phyloP scores from a whole-genome alignment of 1,284 basidiomycete genomes.

The Ustilago hordei region DNA sequence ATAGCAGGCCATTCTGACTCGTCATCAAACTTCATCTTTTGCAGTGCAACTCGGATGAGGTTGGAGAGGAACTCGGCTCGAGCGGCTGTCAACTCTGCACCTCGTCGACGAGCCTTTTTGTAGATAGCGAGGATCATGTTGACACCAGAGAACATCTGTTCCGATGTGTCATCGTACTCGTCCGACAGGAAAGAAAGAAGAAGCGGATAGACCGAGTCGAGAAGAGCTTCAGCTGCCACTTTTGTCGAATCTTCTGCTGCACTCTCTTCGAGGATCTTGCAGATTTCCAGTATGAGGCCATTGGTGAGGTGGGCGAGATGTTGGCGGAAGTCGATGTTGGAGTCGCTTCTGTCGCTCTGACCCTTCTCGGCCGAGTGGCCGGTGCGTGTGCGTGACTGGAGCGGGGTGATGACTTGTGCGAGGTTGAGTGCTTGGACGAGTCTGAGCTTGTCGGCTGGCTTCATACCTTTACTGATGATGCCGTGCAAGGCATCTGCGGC shows the following conservation, averaged over 20 bases:
- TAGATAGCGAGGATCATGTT: slow-evolving; percentile 60
- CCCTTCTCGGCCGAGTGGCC: slow-evolving; percentile 24
- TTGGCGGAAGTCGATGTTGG: slow-evolving; percentile 84
- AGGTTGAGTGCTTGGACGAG: slow-evolving; percentile 87
- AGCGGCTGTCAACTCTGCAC: slow-evolving; percentile 41
- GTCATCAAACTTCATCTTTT: slow-evolving; percentile 76
- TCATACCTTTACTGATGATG: slow-evolving; percentile 90
- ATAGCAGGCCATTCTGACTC: slow-evolving; percentile 84
- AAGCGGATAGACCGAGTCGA: slow-evolving; percentile 81
- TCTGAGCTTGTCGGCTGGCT: slow-evolving; percentile 89
- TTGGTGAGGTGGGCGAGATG: slow-evolving; percentile 88
- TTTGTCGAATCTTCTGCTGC: slow-evolving; percentile 76
- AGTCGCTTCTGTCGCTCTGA: slow-evolving; percentile 75
- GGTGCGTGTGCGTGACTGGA: slow-evolving; percentile 60
- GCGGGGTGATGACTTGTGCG: slow-evolving; percentile 51
- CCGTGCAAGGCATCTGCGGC: slow-evolving; percentile 83
- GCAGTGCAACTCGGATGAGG: slow-evolving; percentile 82
- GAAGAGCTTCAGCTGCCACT: slow-evolving; percentile 77
- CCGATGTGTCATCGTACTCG: slow-evolving; percentile 73
- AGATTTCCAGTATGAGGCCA: slow-evolving; percentile 83
- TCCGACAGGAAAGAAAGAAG: slow-evolving; percentile 91
- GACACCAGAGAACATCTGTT: slow-evolving; percentile 62
- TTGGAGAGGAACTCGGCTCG: slow-evolving; percentile 77
- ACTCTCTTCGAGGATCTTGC: slow-evolving; percentile 80
- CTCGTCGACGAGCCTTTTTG: slow-evolving; percentile 63